Base-by-base conservation (phyloP, 2,329 filamentous ascomycete species). In the Stagonosporopsis chrysanthemi region DNA sequence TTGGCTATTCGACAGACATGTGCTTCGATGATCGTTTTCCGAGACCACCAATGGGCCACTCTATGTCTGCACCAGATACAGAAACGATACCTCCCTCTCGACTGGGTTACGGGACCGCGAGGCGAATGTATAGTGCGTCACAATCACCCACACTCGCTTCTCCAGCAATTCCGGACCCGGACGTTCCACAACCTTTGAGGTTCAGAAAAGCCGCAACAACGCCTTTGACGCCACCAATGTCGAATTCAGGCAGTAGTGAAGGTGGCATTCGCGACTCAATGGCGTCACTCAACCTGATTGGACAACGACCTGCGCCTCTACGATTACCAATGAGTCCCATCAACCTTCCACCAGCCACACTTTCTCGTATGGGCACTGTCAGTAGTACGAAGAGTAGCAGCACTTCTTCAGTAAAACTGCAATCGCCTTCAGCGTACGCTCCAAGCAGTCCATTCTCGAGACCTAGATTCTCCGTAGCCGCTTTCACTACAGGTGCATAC, bases 161-260 rank as follows among this genome's bases (percentile, higher is more conserved):
- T 17, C 39, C n/a, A 40, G 38, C 29, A 28, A 46, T 45, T 9
- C 22, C 35, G 35, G 17, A n/a, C 24, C 7, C 51, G 8, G 29
- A 50, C 15, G n/a, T 40, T n/a, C 60, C 60, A 28, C 53, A 54
- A 24, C 60, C 64, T 29, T 24, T 66, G 26, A 56, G 43, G 3
- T 62, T 63, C 24, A 50, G 44, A 17, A 51, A 48, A 31, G 22
- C 56, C 15, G 38, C 57, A 22, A 59, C 53, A 11, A 38, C 57
- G 14, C 62, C 60, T 7, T 39, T 60, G 22, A 66, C 58, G 3
- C 64, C 62, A 15, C 58, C 64, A 11, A 61, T 61, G 47, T 66
- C 64, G 1, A 45, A 50, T 12, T 51, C 52, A 44, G 56, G 52
- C 14, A 61, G 49, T 19, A 53, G 50, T 22, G 64, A 64, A 35